Evolutionary conservation across 371 early-diverging fungal genomes (phyloP), one percentile per base, ranked within the genome.

Genomic region (Apophysomyces elegans): DNA sequence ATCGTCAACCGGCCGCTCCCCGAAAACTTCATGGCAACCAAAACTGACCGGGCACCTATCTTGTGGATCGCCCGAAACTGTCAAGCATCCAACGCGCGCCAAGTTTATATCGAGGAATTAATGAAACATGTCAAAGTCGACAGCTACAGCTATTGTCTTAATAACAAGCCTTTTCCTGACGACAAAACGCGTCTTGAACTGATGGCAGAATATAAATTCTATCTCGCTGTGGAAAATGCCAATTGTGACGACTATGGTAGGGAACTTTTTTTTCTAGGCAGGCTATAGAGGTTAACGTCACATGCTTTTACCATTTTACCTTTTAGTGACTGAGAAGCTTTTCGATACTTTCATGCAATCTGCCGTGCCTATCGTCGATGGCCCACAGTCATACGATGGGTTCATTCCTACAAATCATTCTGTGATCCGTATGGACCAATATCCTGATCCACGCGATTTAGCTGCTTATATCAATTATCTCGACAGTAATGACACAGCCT

Each of bases 221-320:
- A 80, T 65, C 60, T 80, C 11, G 68, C 78, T 1, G 67, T 76
- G 26, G 81, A 80, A 38, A 77, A 77, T 59, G 72, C 78, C 18
- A 80, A 80, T 50, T 80, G 81, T 37, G 78, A 72, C 41, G 70
- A 76, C 46, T 79, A 79, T 70, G 80, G 79, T 75, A 71, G 32
- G 32, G 2, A 26, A 26, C 32, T 54, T 39, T n/a, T 32, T 46
- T 13, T 56, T 37, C 2, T 26, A 26, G 0, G 0, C 32, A 26
- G 32, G 32, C 32, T 3, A 26, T 26, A 26, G 32, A 26, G 32
- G 32, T 26, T 26, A 26, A 26, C 1, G 32, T 26, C 32, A 26
- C 32, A 26, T 58, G 4, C 32, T 16, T 61, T 2, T 14, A 14
- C 16, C 21, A 18, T 41, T 36, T 57, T 32, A 14, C 18, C 58